Conservation (phyloP, 169 alveolate genomes). For the Plasmodium malariae region DNA sequence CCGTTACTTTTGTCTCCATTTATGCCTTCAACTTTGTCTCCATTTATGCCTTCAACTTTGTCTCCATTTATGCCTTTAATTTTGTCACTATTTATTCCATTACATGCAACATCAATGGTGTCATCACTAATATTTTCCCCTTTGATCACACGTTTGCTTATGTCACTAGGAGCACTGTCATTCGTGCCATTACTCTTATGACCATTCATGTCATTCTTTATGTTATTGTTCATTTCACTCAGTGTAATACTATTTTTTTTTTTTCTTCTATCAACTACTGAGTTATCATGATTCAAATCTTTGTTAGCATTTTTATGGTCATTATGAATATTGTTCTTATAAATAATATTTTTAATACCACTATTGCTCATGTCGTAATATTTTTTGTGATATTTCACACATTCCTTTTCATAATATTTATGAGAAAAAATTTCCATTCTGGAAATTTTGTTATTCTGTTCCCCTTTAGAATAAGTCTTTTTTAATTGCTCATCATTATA, state of each 20-base stretch:
- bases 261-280: background rate
- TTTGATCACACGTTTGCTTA: background rate
- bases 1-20: no score
- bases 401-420: conserved; percentile 22
- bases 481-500: conserved; percentile 69
- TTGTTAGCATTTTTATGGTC: background rate
- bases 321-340: background rate
- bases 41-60: background rate
- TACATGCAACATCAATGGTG: background rate
- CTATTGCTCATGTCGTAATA: background rate
- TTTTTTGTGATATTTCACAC: conserved; percentile 17
- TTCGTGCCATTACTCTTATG: background rate
- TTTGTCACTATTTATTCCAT: background rate
- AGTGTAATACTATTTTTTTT: background rate
- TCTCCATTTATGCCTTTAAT: background rate
- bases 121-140: background rate
- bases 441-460: background rate
- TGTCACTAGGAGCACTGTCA: background rate
- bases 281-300: background rate
- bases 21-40: no score
- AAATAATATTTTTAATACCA: background rate
- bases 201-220: background rate
- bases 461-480: background rate
- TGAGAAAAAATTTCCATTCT: background rate
- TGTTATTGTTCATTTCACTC: background rate